Evolutionary conservation across 371 early-diverging fungal genomes (phyloP), one percentile per base, ranked within the genome.

Genomic region (Actinomucor elegans): DNA sequence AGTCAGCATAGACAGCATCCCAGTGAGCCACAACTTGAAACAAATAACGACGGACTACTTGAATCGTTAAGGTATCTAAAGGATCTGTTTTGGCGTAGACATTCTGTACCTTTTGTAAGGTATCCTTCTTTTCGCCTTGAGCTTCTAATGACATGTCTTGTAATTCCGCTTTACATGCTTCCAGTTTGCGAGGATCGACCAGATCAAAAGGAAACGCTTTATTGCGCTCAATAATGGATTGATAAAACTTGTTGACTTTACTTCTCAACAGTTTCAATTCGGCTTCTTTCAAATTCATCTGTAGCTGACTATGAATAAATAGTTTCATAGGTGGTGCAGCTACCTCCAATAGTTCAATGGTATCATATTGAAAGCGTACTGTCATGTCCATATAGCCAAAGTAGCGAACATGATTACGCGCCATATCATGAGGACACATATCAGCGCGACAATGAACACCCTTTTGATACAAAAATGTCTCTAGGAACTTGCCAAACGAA

Each of bases 401-500:
- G 53, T 83, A 91, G 3, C 93, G 84, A 14, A 90, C 81, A 64
- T 93, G 94, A 46, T 93, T 84, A 1, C 79, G 79, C 44, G 88
- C 82, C 48, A 94, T 80, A 45, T 91, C 89, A 59, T 98, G 98
- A 0, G 82, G 77, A 57, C 99, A 98, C 7, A 87, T 73, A 52
- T 83, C 79, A 11, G 91, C 87, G 10, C 91, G 80, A 34, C 90
- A 87, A 27, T 58, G 73, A 1, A 91, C 57, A n/a, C 76, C 75
- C 12, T 73, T 73, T 52, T 88, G 87, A 69, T 97, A 96, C 26
- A 94, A 88, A 2, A 87, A 80, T 0, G 94, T 75, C 68, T 98
- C 99, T 15, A 98, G 67, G 59, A 91, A 98, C 72, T 97, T 97
- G 32, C 97, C 99, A 77, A 97, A 95, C 7, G 97, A 97, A 54